phyloP scores from a whole-genome alignment of 2,329 filamentous ascomycete species.

The Verticillium dahliae region DNA sequence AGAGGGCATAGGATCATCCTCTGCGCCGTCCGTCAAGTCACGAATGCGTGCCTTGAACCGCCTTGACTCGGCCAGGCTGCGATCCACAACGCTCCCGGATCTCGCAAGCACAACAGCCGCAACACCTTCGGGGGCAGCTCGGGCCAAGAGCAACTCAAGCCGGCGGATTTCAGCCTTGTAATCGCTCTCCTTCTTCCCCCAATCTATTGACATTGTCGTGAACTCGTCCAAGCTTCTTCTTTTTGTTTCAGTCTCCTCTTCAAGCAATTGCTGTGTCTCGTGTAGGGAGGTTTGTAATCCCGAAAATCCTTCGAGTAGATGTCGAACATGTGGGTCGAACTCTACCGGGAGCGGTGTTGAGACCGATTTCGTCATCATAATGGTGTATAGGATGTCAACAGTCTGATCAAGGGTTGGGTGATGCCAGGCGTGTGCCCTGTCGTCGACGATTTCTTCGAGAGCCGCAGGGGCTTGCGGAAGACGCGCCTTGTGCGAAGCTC shows the following conservation, averaged over 20 bases:
- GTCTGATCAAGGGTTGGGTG: constrained; percentile 37
- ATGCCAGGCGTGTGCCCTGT: constrained; percentile 22
- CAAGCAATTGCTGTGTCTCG: constrained; percentile 6
- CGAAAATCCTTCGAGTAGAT: constrained; percentile 28
- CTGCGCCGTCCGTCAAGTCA: constrained; percentile 12
- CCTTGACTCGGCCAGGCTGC: constrained; percentile 21
- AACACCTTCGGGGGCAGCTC: constrained; percentile 28
- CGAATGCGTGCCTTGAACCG: constrained; percentile 23
- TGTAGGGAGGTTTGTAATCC: constrained; percentile 16
- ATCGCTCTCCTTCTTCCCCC: constrained; percentile 27
- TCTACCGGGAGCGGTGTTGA: constrained; percentile 28
- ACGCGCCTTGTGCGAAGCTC: too few relatives aligned
- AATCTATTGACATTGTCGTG: constrained; percentile 27
- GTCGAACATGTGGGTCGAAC: constrained; percentile 34
- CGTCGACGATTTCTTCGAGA: background rate
- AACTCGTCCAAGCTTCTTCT: constrained; percentile 24
- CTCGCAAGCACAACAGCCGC: constrained; percentile 37
- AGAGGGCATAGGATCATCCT: background rate
- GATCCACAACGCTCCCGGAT: constrained; percentile 32
- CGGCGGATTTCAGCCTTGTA: constrained; percentile 32
- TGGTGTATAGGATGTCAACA: constrained; percentile 34
- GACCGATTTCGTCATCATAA: constrained; percentile 29
- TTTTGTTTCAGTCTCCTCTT: constrained; percentile 7
- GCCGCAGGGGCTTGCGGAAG: background rate
- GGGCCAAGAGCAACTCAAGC: constrained; percentile 28